Evolutionary conservation across 495 filamentous ascomycete genomes (phyloP).

Genomic region (Tuber umbilicatum): DNA sequence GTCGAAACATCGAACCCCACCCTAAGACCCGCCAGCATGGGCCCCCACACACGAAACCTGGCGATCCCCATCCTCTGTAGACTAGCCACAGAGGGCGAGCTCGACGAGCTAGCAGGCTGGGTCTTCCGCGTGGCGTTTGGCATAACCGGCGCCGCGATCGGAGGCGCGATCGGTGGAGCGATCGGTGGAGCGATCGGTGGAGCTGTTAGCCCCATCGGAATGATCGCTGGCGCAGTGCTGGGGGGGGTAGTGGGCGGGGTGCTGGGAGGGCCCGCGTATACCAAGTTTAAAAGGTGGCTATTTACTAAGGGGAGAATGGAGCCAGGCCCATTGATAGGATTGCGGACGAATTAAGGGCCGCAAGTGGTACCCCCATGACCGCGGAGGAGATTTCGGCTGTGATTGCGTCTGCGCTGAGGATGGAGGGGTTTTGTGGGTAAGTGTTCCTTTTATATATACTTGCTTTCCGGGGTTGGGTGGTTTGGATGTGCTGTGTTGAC

Average conservation of each 20-base stretch:
- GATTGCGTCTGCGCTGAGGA: background rate
- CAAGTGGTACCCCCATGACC: background rate
- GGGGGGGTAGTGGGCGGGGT: background rate
- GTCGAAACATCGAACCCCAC: no score
- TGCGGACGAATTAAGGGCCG: background rate
- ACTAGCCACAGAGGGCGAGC: background rate
- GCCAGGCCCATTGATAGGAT: background rate
- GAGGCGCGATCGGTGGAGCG: background rate
- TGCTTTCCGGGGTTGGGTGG: background rate
- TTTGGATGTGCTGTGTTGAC: background rate
- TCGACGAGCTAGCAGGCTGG: background rate
- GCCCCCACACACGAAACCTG: background rate
- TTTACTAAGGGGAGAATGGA: background rate
- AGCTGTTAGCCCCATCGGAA: background rate
- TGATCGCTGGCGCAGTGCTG: background rate
- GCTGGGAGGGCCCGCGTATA: background rate
- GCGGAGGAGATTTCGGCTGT: background rate
- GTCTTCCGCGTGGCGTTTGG: background rate
- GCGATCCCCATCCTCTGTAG: background rate
- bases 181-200: background rate
- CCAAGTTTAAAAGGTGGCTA: background rate
- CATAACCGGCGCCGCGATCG: background rate
- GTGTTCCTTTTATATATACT: background rate
- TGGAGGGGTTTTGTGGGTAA: background rate
- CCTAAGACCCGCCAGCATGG: background rate